Evolutionary conservation across 495 filamentous ascomycete species (phyloP), one percentile per base, ranked within the genome.

Genomic region (Cairneyella variabilis): DNA sequence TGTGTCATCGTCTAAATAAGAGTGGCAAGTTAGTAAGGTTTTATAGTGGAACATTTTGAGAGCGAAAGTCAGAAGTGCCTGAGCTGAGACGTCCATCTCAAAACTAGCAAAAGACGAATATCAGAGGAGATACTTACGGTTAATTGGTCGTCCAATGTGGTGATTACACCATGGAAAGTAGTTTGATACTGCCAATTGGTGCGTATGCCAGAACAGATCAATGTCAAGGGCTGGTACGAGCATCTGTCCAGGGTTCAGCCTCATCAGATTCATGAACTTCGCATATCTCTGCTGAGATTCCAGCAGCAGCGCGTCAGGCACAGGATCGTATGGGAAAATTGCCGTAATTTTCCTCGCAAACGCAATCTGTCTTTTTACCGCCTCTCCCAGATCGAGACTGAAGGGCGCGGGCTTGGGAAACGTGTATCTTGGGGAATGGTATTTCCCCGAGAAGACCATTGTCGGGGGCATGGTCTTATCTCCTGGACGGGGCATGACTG

Each of bases 191-290:
- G 45, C 8, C 7, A 48, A 14, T 21, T 48, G 45, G 27, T 48
- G 45, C 3, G 45, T 48, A 21, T 48, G 45, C 45, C 45, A 48
- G n/a, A 48, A 48, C 11, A 48, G 18, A 18, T 48, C 45, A 14
- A 48, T 48, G 27, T 48, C 45, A 12, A 48, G n/a, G 7, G 45
- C 45, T 2, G 45, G 45, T 3, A 48, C 45, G 20, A 28, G 45
- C n/a, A 20, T 32, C 12, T n/a, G 12, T 2, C 27, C 36, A 16
- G 27, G 27, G 14, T 34, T 48, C 6, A 48, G 26, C 12, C 45
- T 26, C 12, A 48, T 48, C 2, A 34, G 45, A 18, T 48, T 48
- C 45, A 48, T 48, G 22, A 48, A 48, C 14, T 48, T 48, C 7
- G 26, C 25, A 14, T 48, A 48, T 20, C 45, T 26, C 21, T 48